Evolutionary conservation across 2,329 filamentous ascomycete species (phyloP), one percentile per base, ranked within the genome.

Genomic region (Xylaria sp.): DNA sequence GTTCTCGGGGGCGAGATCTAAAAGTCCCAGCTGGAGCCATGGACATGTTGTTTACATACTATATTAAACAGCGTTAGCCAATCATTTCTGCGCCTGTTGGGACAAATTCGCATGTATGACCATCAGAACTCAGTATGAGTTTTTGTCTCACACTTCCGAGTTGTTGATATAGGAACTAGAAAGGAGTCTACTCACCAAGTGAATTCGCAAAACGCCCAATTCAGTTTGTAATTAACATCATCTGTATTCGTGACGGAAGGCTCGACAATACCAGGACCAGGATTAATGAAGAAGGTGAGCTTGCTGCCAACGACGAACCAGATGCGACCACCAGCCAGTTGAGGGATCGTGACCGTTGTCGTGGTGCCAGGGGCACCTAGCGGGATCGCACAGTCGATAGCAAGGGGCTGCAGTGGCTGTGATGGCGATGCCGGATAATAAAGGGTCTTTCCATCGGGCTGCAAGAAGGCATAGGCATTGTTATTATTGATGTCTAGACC

Each of bases 221-320:
- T 79, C 51, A 85, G 79, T 39, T 85, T 80, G 74, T 88, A 88
- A 76, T 91, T 92, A 1, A 83, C 78, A 73, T 92, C 90, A 0
- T 83, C 77, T 0, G 83, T 77, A 77, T 94, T 94, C 36, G 87
- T 90, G 29, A 90, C 87, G 10, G 89, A 90, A 0, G 92, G 92
- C 79, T 94, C 91, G 49, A 94, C 91, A 15, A 94, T 83, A 1
- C 87, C 89, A 6, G 92, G 89, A 17, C 88, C 89, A 29, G 88
- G 89, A 77, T 94, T 94, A 59, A 94, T 77, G 13, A 87, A 81
- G 78, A 94, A 94, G 0, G 84, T 88, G 55, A 94, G 82, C 39
- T 84, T 85, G 50, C 79, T 79, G 71, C 86, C 86, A 66, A 87
- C 81, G 63, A 84, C 87, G 77, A 92, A 91, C 89, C 90, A 94